These are phyloP conservation scores for Huntiella bhutanensis DNA, from an alignment of 2,329 filamentous ascomycete species.

Conservation along the genomic window DNA sequence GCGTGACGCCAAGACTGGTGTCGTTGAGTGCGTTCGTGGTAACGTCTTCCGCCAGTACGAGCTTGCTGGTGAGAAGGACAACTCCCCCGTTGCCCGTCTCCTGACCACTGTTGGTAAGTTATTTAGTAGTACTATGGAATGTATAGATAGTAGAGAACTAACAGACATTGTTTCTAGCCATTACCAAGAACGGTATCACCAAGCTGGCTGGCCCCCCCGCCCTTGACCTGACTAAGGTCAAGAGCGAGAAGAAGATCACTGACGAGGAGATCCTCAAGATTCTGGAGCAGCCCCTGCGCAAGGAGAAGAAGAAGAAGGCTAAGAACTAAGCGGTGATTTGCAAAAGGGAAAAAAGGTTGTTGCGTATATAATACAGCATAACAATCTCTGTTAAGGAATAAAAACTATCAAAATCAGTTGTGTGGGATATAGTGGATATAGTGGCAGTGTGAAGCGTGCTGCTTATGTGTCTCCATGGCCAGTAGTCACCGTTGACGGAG, in stretches of 20 bases:
- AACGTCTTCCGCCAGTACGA: slow-evolving; percentile 93
- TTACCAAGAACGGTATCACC: slow-evolving; percentile 93
- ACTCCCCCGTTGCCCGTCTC: slow-evolving; percentile 62
- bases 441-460: neutral
- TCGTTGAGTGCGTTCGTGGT: slow-evolving; percentile 86
- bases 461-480: neutral
- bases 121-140: neutral
- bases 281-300: slow-evolving; percentile 76
- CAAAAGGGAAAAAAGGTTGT: slow-evolving; percentile 8
- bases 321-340: slow-evolving; percentile 25
- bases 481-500: no score
- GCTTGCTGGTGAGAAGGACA: slow-evolving; percentile 84
- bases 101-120: slow-evolving; percentile 82
- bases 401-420: slow-evolving; percentile 8
- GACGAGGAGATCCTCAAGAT: slow-evolving; percentile 94
- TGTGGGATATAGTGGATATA: slow-evolving; percentile 6
- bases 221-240: slow-evolving; percentile 61
- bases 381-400: slow-evolving; percentile 5
- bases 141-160: neutral
- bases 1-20: slow-evolving; percentile 83
- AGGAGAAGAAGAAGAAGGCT: slow-evolving; percentile 81
- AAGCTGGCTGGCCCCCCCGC: slow-evolving; percentile 61
- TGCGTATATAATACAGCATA: neutral
- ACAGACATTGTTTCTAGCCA: slow-evolving; percentile 34
- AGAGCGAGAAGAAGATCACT: slow-evolving; percentile 94